Evolutionary conservation across 805 yeast genomes (phyloP).

Genomic region (Tetrapisispora arboricola): DNA sequence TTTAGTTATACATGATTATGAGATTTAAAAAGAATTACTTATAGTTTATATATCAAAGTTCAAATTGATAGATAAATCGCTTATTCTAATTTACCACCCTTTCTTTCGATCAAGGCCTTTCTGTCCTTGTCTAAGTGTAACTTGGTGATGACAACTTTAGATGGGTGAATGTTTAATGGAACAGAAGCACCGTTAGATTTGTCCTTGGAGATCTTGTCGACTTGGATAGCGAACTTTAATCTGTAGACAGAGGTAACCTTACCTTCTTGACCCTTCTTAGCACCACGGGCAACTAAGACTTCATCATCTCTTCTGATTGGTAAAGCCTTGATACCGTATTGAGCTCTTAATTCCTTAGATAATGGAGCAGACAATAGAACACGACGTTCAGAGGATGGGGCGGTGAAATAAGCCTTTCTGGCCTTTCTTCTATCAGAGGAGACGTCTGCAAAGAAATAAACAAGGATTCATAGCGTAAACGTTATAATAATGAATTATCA

Average conservation of each 20-base stretch:
- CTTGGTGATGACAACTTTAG: slow-evolving; percentile 97
- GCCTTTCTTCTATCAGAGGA: slow-evolving; percentile 98
- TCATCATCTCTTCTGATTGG: slow-evolving; percentile 98
- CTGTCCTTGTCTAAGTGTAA: slow-evolving; percentile 98
- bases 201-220: slow-evolving; percentile 95
- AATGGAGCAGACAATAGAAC: slow-evolving; percentile 94
- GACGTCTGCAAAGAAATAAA: slow-evolving; percentile 64
- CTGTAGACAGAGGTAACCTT: slow-evolving; percentile 96
- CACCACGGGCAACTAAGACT: slow-evolving; percentile 93
- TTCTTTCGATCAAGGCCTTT: slow-evolving; percentile 93
- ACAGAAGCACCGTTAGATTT: slow-evolving; percentile 96
- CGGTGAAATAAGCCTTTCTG: slow-evolving; percentile 98
- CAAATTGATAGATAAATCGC: slow-evolving; percentile 8
- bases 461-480: no score
- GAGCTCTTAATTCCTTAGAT: slow-evolving; percentile 96
- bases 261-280: slow-evolving; percentile 99
- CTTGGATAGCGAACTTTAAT: slow-evolving; percentile 92
- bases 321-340: slow-evolving; percentile 89
- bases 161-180: slow-evolving; percentile 96
- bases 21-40: slow-evolving; percentile 4
- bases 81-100: slow-evolving; percentile 95
- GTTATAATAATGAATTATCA: no score
- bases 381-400: slow-evolving; percentile 95
- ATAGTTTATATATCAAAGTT: slow-evolving; percentile 1
- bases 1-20: slow-evolving; percentile 5